These are phyloP conservation scores for Fusarium sterilihyphosum DNA, from an alignment of 2,329 filamentous ascomycete species.

Conservation along the genomic window DNA sequence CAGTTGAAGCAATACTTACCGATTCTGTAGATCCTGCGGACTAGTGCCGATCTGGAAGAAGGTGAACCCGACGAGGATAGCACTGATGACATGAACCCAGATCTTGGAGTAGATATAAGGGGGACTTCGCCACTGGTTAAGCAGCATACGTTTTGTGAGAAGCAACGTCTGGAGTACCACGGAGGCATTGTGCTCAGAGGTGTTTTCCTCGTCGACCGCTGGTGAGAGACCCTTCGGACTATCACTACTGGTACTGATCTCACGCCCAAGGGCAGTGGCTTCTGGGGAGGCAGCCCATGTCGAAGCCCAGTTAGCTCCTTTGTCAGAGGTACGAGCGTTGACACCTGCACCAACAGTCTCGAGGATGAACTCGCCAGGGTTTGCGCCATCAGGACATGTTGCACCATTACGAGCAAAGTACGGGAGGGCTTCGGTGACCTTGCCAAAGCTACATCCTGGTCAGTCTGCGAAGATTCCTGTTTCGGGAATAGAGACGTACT, in stretches of 20 bases:
- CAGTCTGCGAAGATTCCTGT: background rate
- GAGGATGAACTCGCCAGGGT: background rate
- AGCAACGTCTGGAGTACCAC: background rate
- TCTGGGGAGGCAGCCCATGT: background rate
- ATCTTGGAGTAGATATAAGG: background rate
- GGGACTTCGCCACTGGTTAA: background rate
- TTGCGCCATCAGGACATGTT: background rate
- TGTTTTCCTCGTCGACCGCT: rapidly evolving
- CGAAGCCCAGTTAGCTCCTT: background rate
- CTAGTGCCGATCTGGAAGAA: background rate
- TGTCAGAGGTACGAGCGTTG: background rate
- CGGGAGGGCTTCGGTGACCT: background rate
- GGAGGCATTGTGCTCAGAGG: background rate
- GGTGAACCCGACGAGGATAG: background rate
- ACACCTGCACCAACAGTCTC: background rate
- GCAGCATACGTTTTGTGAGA: background rate
- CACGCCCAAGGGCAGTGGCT: background rate
- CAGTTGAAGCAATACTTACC: background rate
- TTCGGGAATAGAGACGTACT: background rate
- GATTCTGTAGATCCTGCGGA: background rate
- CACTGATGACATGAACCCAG: background rate
- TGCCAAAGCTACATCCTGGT: background rate
- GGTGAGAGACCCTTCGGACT: background rate
- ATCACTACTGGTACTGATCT: background rate
- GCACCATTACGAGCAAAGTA: background rate